Percentiles rank a stretch among this genome's conserved stretches.
These are phyloP conservation scores for Zopfia rhizophila DNA, from an alignment of 2,329 filamentous ascomycete genomes.

Conservation along the genomic window DNA sequence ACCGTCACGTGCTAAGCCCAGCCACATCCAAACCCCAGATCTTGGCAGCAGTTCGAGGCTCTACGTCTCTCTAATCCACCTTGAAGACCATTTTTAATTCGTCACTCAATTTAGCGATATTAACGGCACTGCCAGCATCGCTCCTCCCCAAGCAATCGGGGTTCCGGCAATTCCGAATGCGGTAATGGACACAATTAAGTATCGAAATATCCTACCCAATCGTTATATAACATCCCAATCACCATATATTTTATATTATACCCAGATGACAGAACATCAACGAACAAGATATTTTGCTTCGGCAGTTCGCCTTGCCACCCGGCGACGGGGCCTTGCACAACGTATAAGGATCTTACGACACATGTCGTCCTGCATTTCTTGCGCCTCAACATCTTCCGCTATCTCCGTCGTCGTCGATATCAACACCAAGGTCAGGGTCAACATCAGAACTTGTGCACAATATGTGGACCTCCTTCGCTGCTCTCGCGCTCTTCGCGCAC, in stretches of 20 bases:
- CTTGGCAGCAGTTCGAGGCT: too few species aligned
- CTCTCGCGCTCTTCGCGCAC: conserved; percentile 32
- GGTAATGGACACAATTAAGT: conserved; percentile 29
- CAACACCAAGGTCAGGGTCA: conserved; percentile 11
- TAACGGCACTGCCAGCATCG: too few species aligned
- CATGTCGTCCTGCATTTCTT: conserved; percentile 21
- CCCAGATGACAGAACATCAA: conserved; percentile 34
- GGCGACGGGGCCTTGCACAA: conserved; percentile 18
- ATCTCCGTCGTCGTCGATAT: conserved; percentile 9
- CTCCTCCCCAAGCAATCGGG: too few species aligned
- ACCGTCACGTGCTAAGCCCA: too few species aligned
- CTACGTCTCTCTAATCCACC: too few species aligned
- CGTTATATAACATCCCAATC: conserved; percentile 38
- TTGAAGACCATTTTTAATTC: too few species aligned
- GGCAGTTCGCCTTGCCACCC: conserved; percentile 37
- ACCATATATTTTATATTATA: conserved; percentile 41
- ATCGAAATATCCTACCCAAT: conserved; percentile 14
- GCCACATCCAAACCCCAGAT: too few species aligned
- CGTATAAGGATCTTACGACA: conserved; percentile 41
- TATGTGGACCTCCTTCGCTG: conserved; percentile 42
- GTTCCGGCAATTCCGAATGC: conserved; percentile 24
- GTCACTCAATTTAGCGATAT: too few species aligned
- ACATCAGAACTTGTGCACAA: conserved; percentile 25
- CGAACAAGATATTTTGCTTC: conserved; percentile 35
- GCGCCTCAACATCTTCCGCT: conserved; percentile 29